Percentiles rank a stretch among this genome's conserved stretches.
Evolutionary conservation across 2,329 filamentous ascomycete species (phyloP).

Genomic region (Meredithiella fracta): DNA sequence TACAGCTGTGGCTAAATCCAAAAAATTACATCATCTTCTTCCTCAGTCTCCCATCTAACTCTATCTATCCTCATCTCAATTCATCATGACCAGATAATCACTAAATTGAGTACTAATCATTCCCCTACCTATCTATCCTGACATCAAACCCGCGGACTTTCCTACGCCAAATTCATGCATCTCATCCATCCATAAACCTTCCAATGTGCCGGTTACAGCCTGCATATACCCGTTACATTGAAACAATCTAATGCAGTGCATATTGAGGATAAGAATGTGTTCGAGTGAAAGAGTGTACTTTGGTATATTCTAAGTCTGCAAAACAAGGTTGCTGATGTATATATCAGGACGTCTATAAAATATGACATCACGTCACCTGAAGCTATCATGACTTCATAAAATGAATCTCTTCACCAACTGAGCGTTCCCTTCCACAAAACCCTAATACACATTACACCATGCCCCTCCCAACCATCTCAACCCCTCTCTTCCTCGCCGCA

Average conservation of each 20-base stretch:
- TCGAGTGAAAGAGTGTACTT: background rate
- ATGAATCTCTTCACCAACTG: background rate
- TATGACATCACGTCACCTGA: background rate
- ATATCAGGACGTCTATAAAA: background rate
- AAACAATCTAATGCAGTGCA: background rate
- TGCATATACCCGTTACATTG: background rate
- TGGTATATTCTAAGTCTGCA: background rate
- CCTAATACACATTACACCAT: background rate
- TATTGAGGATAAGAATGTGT: background rate
- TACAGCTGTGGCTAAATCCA: too few relatives aligned
- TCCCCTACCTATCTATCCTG: too few relatives aligned
- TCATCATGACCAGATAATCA: too few relatives aligned
- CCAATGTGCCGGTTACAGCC: background rate
- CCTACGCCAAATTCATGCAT: background rate
- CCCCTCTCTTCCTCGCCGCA: constrained; percentile 8
- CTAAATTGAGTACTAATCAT: too few relatives aligned
- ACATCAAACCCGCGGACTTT: background rate
- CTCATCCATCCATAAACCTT: background rate
- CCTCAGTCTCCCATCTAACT: too few relatives aligned
- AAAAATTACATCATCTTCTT: too few relatives aligned
- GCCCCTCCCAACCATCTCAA: constrained; percentile 1
- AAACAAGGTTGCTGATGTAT: too few relatives aligned
- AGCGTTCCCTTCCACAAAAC: background rate
- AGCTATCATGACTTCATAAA: background rate
- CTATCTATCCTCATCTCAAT: too few relatives aligned